phyloP scores from a whole-genome alignment of 169 alveolate genomes.

The Plasmodium fragile region DNA sequence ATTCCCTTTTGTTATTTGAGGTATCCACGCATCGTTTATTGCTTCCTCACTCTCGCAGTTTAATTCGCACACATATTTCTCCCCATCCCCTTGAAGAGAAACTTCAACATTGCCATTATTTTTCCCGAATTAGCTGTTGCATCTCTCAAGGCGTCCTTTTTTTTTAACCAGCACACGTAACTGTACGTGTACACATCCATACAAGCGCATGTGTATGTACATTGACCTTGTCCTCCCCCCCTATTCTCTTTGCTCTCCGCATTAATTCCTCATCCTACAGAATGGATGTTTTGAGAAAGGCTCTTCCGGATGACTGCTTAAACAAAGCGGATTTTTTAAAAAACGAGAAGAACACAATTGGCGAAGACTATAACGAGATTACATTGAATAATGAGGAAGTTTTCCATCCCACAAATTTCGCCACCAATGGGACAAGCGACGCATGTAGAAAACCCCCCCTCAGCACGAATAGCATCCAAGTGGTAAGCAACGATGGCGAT shows the following conservation, averaged over 20 bases:
- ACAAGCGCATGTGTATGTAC: neutral
- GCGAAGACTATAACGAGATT: neutral
- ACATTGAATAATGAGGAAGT: neutral
- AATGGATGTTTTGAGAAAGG: conserved; percentile 39
- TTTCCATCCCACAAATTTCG: neutral
- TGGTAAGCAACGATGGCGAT: neutral
- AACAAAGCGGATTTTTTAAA: conserved; percentile 21
- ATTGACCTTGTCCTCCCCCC: neutral
- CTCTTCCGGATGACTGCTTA: neutral
- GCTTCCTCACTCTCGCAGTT: neutral
- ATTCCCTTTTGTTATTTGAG: neutral
- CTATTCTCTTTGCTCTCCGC: neutral
- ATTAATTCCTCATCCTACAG: neutral
- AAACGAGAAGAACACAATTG: neutral
- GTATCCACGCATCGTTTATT: neutral
- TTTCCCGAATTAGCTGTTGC: neutral
- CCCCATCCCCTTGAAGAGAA: neutral
- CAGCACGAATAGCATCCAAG: neutral
- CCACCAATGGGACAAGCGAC: neutral
- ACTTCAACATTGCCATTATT: neutral
- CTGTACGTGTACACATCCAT: neutral
- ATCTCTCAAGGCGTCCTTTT: neutral
- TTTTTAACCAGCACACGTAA: neutral
- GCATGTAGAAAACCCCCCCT: neutral
- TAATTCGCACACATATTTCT: conserved; percentile 10